Conservation (phyloP, 2,329 filamentous ascomycete species). For the Arthrobotrys sphaeroides region DNA sequence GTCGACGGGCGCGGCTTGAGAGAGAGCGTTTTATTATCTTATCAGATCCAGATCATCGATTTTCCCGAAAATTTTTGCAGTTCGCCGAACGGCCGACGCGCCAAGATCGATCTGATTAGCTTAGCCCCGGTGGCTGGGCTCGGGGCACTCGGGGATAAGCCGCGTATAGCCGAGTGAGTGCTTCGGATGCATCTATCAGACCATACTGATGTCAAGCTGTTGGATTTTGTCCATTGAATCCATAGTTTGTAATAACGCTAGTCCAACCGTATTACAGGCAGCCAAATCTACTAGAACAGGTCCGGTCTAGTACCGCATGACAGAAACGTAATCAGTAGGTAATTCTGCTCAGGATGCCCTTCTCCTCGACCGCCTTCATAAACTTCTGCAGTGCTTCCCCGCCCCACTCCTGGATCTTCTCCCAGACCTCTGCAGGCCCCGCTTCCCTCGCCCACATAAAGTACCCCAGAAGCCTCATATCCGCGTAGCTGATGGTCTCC, state of each 20-base stretch:
- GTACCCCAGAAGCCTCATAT: constrained; percentile 61
- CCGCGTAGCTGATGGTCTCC: constrained; percentile 62
- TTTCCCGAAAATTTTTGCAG: constrained; percentile 29
- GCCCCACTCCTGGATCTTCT: constrained; percentile 34
- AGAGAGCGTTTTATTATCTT: constrained; percentile 40
- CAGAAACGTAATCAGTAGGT: constrained; percentile 5
- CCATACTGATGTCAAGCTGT: not conserved
- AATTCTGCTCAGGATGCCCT: not conserved
- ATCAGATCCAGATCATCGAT: constrained; percentile 52
- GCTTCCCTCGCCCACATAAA: constrained; percentile 36
- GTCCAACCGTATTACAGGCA: no score
- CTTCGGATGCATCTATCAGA: not conserved
- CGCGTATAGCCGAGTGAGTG: not conserved
- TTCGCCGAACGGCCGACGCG: not conserved
- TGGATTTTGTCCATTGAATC: no score
- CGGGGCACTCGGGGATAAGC: not conserved
- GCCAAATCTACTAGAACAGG: no score
- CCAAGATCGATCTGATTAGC: no score
- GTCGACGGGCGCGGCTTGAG: not conserved
- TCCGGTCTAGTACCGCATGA: not conserved
- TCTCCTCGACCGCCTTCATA: constrained; percentile 28
- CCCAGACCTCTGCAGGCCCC: not conserved
- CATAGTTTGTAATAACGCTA: no score
- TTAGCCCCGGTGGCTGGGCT: not conserved
- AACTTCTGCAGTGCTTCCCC: constrained; percentile 36